These are phyloP conservation scores for Colletotrichum musae DNA, from an alignment of 2,329 filamentous ascomycete species.

Conservation along the genomic window DNA sequence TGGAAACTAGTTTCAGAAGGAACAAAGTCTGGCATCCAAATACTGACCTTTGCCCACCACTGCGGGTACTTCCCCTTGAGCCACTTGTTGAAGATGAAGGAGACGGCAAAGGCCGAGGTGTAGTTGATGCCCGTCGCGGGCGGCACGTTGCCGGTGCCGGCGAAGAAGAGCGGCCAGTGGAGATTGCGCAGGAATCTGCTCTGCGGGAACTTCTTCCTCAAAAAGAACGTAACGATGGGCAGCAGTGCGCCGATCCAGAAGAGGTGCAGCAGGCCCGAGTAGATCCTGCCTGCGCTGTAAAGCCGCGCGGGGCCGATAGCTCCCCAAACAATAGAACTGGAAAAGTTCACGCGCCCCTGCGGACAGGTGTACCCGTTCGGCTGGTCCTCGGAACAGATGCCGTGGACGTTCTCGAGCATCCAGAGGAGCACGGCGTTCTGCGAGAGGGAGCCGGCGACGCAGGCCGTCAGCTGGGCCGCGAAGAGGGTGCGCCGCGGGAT, in stretches of 20 bases:
- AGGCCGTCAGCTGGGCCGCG: slow-evolving; percentile 73
- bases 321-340: slow-evolving; percentile 65
- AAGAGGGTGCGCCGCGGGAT: slow-evolving; percentile 72
- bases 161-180: slow-evolving; percentile 37
- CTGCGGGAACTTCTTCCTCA: slow-evolving; percentile 22
- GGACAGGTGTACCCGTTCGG: slow-evolving; percentile 64
- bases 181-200: slow-evolving; percentile 24
- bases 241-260: slow-evolving; percentile 60
- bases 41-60: slow-evolving; percentile 35
- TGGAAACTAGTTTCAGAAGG: too few relatives aligned
- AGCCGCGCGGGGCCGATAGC: slow-evolving; percentile 65
- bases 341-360: slow-evolving; percentile 63
- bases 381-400: slow-evolving; percentile 57
- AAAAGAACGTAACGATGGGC: slow-evolving; percentile 32
- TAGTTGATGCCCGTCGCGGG: slow-evolving; percentile 37
- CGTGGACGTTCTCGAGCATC: slow-evolving; percentile 53
- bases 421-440: slow-evolving; percentile 53
- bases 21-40: too few relatives aligned
- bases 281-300: slow-evolving; percentile 62
- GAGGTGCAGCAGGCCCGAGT: slow-evolving; percentile 62
- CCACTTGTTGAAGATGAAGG: slow-evolving; percentile 36
- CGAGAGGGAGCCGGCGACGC: slow-evolving; percentile 61
- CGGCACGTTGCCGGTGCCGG: slow-evolving; percentile 33
- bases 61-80: slow-evolving; percentile 34
- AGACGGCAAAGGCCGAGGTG: slow-evolving; percentile 27